Conservation (phyloP, 768 basidiomycete species). For the Lactarius sp. region DNA sequence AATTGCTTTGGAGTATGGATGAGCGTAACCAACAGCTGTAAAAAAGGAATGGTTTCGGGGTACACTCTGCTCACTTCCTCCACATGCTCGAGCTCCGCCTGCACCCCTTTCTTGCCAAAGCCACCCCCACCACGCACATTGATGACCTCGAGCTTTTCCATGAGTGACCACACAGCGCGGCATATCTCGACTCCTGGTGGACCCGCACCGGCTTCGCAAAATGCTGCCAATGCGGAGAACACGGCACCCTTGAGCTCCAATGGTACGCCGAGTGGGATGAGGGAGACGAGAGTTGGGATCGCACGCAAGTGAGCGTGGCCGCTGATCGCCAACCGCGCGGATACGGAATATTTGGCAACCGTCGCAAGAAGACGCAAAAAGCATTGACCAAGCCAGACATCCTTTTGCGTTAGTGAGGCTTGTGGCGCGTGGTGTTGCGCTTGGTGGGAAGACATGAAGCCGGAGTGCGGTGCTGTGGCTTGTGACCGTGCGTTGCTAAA, state of each 20-base stretch:
- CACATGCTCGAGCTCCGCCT: conserved; percentile 83
- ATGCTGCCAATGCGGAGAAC: conserved; percentile 75
- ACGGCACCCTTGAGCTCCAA: conserved; percentile 87
- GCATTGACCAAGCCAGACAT: conserved; percentile 71
- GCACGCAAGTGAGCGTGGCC: conserved; percentile 76
- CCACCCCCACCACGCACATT: conserved; percentile 57
- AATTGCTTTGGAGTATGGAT: conserved; percentile 78
- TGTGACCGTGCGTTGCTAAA: conserved; percentile 43
- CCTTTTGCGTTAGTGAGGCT: conserved; percentile 54
- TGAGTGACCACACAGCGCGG: conserved; percentile 72
- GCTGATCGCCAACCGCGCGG: conserved; percentile 73
- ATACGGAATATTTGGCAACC: conserved; percentile 67
- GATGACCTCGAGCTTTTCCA: conserved; percentile 82
- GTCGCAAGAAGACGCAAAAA: conserved; percentile 77
- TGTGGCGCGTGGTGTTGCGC: conserved; percentile 40
- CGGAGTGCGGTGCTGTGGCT: conserved; percentile 27
- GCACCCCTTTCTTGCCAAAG: conserved; percentile 67
- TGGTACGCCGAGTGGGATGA: conserved; percentile 77
- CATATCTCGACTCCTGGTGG: conserved; percentile 71
- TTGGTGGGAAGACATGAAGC: conserved; percentile 34
- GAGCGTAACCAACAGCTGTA: conserved; percentile 75
- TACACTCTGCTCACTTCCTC: conserved; percentile 76
- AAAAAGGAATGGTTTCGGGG: conserved; percentile 85
- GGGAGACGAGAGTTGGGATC: conserved; percentile 70
- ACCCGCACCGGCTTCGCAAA: conserved; percentile 78